Evolutionary conservation across 768 basidiomycete species (phyloP), one percentile per base, ranked within the genome.

Genomic region (Cystoderma amianthinum): DNA sequence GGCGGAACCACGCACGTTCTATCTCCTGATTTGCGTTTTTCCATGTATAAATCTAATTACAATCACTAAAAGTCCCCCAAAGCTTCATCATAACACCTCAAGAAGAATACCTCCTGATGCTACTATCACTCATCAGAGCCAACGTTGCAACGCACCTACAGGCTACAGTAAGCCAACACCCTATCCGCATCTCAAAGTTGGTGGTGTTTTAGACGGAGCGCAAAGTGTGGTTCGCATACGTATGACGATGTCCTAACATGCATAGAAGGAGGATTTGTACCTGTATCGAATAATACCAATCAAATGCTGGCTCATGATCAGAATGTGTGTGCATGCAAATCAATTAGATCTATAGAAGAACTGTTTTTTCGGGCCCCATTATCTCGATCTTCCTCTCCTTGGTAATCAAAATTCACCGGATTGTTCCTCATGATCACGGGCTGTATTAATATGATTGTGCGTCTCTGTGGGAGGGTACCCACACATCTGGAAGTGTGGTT

Each of bases 161-260:
- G n/a, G n/a, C 25, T n/a, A 7, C 49, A 50, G 28, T 51, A 43
- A 15, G 25, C 7, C n/a, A n/a, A n/a, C n/a, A 28, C 25, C 7
- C 25, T 7, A 7, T 7, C 25, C 7, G 25, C n/a, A 35, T 46
- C 3, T 65, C 66, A 32, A 74, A 74, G 44, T 50, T 69, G 12
- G 81, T 85, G 57, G 65, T 77, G 4, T 85, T 85, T 64, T 71
- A 80, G n/a, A 85, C 82, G 5, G 80, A 81, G 5, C 69, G 77
- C 41, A 74, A 74, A 6, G 74, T 76, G 1, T 63, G 62, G 5
- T 57, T 78, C 32, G 62, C 65, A 2, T 49, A 61, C 1, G n/a
- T n/a, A n/a, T n/a, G n/a, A n/a, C n/a, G 55, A 57, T 12, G 39
- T 69, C 19, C 56, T 70, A n/a, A 58, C 49, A 20, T 43, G n/a